Evolutionary conservation across 345 rosid species (phyloP).

Genomic region (Erodium maritimum): DNA sequence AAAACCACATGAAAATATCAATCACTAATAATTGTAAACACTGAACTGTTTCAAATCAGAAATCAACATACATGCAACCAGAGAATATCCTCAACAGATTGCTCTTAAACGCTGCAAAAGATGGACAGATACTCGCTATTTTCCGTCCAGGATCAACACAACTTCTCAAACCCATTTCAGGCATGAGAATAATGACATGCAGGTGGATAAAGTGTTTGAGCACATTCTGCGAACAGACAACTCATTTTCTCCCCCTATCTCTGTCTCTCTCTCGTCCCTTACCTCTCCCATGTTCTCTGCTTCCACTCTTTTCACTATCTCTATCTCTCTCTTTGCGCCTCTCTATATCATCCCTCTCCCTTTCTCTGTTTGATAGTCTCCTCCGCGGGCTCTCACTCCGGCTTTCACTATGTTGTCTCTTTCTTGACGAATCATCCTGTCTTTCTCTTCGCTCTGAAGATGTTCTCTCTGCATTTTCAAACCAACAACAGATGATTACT

Average conservation of each 20-base stretch:
- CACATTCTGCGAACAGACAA: no score
- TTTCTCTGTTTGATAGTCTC: conserved; percentile 56
- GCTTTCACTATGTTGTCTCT: conserved; percentile 62
- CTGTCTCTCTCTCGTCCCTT: not conserved
- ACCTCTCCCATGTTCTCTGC: not conserved
- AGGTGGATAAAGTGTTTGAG: no score
- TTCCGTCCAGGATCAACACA: no score
- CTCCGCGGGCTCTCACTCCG: conserved; percentile 61
- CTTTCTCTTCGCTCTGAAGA: conserved; percentile 48
- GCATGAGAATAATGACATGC: no score
- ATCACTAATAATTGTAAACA: no score
- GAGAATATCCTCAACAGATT: no score
- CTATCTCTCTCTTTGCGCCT: conserved; percentile 63
- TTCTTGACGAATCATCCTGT: conserved; percentile 64
- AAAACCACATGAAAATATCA: no score
- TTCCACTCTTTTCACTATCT: conserved; percentile 28
- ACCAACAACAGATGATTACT: not conserved
- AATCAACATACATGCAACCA: no score
- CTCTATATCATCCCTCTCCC: conserved; percentile 51
- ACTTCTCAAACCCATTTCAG: no score
- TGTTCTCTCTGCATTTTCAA: conserved; percentile 37
- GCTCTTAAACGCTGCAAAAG: no score
- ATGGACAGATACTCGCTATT: no score
- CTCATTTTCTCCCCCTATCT: not conserved
- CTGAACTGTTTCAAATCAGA: no score